Conservation (phyloP, 129 eudicot genomes). For the Logfia minima region DNA sequence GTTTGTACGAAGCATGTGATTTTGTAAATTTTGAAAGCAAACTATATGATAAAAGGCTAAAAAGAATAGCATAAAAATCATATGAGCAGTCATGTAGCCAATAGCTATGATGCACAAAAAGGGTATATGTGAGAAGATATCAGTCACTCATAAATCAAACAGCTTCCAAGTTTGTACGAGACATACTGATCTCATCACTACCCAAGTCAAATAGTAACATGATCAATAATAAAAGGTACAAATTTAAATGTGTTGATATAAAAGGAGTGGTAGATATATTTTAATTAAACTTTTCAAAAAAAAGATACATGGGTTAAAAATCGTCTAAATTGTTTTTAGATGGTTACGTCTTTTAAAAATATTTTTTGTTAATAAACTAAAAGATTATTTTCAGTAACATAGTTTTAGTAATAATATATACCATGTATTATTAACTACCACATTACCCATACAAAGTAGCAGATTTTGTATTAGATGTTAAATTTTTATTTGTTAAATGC, state of each 20-base stretch:
- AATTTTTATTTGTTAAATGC: too few relatives aligned
- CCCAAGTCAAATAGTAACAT: slow-evolving; percentile 39
- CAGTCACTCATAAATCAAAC: slow-evolving; percentile 45
- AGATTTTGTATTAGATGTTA: too few relatives aligned
- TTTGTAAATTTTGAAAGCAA: slow-evolving; percentile 22
- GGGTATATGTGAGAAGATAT: slow-evolving; percentile 33
- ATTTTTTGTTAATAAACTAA: too few relatives aligned
- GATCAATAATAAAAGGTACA: background rate
- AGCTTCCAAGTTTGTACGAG: slow-evolving; percentile 37
- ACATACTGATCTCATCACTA: slow-evolving; percentile 38
- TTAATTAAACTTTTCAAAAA: too few relatives aligned
- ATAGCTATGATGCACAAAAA: slow-evolving; percentile 32
- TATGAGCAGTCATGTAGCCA: slow-evolving; percentile 23
- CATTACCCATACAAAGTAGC: too few relatives aligned
- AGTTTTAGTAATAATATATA: too few relatives aligned
- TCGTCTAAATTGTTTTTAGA: background rate
- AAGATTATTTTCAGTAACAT: too few relatives aligned
- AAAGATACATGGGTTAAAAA: background rate
- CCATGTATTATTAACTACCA: too few relatives aligned
- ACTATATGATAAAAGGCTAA: slow-evolving; percentile 4
- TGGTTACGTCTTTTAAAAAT: too few relatives aligned
- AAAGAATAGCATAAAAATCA: background rate
- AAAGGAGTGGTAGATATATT: too few relatives aligned
- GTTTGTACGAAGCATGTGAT: slow-evolving; percentile 21
- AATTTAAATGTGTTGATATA: too few relatives aligned